Evolutionary conservation across 805 yeast genomes (phyloP).

Genomic region (Monosporozyma unispora): DNA sequence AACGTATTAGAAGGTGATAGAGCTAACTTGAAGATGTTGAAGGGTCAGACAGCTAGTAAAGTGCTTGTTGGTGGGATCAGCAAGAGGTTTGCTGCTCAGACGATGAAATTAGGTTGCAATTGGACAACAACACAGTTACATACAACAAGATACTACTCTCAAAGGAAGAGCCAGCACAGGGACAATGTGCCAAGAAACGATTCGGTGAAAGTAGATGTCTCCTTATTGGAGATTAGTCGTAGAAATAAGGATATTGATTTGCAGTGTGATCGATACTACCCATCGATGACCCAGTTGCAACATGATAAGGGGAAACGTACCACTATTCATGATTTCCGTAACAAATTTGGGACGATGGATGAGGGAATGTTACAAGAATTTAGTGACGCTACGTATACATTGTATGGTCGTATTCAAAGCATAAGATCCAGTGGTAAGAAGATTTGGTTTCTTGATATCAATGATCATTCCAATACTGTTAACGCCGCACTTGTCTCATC

Average conservation of each 20-base stretch:
- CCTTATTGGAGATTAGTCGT: slow-evolving; percentile 15
- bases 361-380: not conserved
- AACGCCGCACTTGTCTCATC: not conserved
- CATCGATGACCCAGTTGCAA: slow-evolving; percentile 17
- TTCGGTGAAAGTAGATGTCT: slow-evolving; percentile 9
- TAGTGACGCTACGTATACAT: not conserved
- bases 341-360: not conserved
- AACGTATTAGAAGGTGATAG: too few relatives aligned
- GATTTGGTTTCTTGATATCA: slow-evolving; percentile 27
- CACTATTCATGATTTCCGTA: slow-evolving; percentile 3
- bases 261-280: slow-evolving; percentile 16
- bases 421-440: slow-evolving; percentile 28
- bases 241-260: slow-evolving; percentile 14
- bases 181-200: not conserved
- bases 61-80: not conserved
- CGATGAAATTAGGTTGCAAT: not conserved
- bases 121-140: too few relatives aligned
- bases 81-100: not conserved
- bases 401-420: slow-evolving; percentile 21
- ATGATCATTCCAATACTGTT: slow-evolving; percentile 3
- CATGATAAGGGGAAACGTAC: not conserved
- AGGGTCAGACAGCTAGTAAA: not conserved
- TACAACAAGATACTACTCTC: not conserved
- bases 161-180: not conserved
- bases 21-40: not conserved